Conservation (phyloP, 2,329 filamentous ascomycete species). For the Botrytis byssoidea region DNA sequence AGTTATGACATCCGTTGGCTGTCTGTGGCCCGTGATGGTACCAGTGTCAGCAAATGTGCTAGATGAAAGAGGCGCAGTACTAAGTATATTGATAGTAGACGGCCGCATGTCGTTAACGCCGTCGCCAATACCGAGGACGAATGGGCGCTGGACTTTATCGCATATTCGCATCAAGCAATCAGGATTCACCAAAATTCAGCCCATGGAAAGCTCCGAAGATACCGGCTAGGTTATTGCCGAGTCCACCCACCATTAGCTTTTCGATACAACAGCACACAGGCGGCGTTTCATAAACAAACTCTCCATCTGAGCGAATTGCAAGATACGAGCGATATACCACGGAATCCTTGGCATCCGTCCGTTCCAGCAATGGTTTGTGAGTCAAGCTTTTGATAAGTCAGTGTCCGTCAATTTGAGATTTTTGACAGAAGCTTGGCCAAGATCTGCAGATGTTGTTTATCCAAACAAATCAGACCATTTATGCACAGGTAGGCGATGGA, state of each 20-base stretch:
- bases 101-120: not conserved
- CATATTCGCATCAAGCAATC: not conserved
- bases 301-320: not conserved
- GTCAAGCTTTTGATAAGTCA: conserved; percentile 9
- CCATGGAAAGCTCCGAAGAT: not conserved
- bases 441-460: not conserved
- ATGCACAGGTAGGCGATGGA: not conserved
- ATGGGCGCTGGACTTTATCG: not conserved
- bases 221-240: conserved; percentile 2
- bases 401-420: not conserved
- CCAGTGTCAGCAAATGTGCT: not conserved
- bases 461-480: not conserved
- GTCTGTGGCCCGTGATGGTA: not conserved
- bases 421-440: conserved; percentile 18
- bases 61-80: conserved; percentile 5
- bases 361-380: not conserved
- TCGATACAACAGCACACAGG: conserved; percentile 9
- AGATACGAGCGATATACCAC: not conserved
- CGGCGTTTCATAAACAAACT: conserved; percentile 7
- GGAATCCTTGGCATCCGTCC: not conserved
- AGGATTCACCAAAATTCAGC: not conserved
- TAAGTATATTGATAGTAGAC: not conserved
- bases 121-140: not conserved
- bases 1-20: not conserved
- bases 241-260: not conserved